Conservation (phyloP, 768 basidiomycete species). For the Suillus subalutaceus region DNA sequence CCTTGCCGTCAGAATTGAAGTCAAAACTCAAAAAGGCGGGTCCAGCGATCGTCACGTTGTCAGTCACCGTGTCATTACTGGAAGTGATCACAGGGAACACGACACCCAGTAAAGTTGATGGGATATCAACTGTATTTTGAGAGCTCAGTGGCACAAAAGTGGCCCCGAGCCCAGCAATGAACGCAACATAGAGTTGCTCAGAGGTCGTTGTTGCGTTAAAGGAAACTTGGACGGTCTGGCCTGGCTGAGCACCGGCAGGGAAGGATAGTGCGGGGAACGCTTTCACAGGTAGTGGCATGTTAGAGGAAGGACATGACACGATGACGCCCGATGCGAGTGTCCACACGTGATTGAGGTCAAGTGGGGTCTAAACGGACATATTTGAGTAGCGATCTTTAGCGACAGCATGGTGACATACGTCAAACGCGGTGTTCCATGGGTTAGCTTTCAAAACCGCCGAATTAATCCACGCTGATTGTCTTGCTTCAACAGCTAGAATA, state of each 20-base stretch:
- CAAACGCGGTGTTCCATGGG: conserved; percentile 52
- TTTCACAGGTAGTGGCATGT: conserved; percentile 51
- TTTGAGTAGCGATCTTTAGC: background rate
- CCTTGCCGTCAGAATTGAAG: conserved; percentile 24
- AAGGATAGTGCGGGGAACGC: conserved; percentile 48
- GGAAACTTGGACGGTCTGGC: conserved; percentile 31
- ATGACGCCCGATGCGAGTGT: conserved; percentile 50
- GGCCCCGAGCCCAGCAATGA: conserved; percentile 38
- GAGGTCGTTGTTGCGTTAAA: conserved; percentile 22
- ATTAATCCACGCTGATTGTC: conserved; percentile 54
- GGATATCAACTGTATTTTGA: conserved; percentile 24
- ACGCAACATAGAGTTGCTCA: conserved; percentile 35
- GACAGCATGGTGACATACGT: conserved; percentile 24
- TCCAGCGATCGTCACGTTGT: conserved; percentile 45
- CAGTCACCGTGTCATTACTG: conserved; percentile 33
- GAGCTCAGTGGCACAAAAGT: conserved; percentile 32
- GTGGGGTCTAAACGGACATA: conserved; percentile 32
- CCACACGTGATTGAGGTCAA: conserved; percentile 47
- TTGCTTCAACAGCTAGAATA: conserved; percentile 59
- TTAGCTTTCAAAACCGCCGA: conserved; percentile 42
- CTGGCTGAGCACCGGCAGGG: conserved; percentile 34
- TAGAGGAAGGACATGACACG: conserved; percentile 48
- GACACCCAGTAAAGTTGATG: conserved; percentile 31
- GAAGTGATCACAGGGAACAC: conserved; percentile 41
- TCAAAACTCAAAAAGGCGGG: conserved; percentile 34